Evolutionary conservation across 495 filamentous ascomycete species (phyloP).

Genomic region (Pseudevernia furfuracea): DNA sequence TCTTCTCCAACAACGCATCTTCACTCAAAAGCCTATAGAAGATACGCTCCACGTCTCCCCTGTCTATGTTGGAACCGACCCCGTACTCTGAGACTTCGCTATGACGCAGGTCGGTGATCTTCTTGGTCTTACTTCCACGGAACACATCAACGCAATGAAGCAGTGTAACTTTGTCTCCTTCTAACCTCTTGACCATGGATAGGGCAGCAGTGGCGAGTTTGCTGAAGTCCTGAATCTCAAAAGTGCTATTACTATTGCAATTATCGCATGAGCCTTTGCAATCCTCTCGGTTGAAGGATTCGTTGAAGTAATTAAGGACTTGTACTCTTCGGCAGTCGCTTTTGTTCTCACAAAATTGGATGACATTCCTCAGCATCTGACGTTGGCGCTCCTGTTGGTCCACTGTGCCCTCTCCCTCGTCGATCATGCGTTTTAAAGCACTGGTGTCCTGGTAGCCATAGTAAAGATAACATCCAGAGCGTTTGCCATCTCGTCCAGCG

Average conservation of each 20-base stretch:
- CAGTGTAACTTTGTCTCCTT: slow-evolving; percentile 47
- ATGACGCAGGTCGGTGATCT: slow-evolving; percentile 42
- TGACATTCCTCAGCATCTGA: slow-evolving; percentile 74
- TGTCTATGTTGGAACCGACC: slow-evolving; percentile 47
- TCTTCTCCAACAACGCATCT: slow-evolving; percentile 51
- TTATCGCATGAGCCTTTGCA: slow-evolving; percentile 80
- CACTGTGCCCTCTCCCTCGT: slow-evolving; percentile 60
- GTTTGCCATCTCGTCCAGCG: slow-evolving; percentile 82
- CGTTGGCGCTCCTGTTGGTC: slow-evolving; percentile 77
- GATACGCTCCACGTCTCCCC: slow-evolving; percentile 55
- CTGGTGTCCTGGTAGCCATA: slow-evolving; percentile 69
- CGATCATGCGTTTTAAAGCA: slow-evolving; percentile 63
- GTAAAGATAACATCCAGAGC: slow-evolving; percentile 83
- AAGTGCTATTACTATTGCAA: slow-evolving; percentile 60
- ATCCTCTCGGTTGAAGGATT: slow-evolving; percentile 61
- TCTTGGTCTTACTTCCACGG: slow-evolving; percentile 46
- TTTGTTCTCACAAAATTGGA: slow-evolving; percentile 80
- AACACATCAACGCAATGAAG: slow-evolving; percentile 54
- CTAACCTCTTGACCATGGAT: slow-evolving; percentile 51
- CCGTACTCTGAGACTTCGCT: slow-evolving; percentile 46
- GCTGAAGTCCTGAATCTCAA: slow-evolving; percentile 67
- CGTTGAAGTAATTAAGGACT: slow-evolving; percentile 86
- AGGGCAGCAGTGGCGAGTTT: slow-evolving; percentile 62
- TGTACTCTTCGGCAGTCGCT: slow-evolving; percentile 80
- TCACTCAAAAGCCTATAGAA: slow-evolving; percentile 57